Base-by-base conservation (phyloP, 2,329 filamentous ascomycete species). In the Nothomitra cinnamomea region DNA sequence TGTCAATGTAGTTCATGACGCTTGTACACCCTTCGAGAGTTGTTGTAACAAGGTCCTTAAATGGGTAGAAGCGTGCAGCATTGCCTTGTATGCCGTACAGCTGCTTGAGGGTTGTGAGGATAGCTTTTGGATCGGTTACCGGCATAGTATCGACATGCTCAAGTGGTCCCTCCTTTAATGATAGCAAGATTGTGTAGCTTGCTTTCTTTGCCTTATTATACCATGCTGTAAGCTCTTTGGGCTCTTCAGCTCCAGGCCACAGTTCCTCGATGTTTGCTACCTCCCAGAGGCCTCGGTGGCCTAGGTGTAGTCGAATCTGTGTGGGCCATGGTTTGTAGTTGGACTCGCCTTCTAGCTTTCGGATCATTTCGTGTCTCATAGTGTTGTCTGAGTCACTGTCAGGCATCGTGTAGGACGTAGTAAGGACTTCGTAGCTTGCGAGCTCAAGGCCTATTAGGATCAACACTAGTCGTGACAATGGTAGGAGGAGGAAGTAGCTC, bases 251-350 rank as follows among this genome's bases (percentile, higher is more conserved):
- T 15, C 15, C 40, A 6, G 40, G 40, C 2, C 40, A 19, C 7
- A 42, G 15, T 2, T 42, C 40, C 21, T 42, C 15, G 15, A 15
- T 19, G 15, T 42, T 42, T 19, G 40, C 40, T n/a, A 42, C 15
- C 15, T 42, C 15, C 40, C 40, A 42, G 15, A 42, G 40, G 2
- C 40, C 40, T n/a, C 15, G 7, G 15, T n/a, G 40, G 40, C 40
- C 40, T 42, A n/a, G 40, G 15, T 38, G 36, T 38, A 38, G 36
- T 10, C 36, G 36, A 12, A 38, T 38, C 2, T 38, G 36, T n/a
- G 22, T 50, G 28, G 22, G 28, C 47, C 47, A 50, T 8, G 47
- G 22, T 22, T 50, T 50, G 47, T 50, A 50, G 3, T 50, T 50
- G 7, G 13, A 13, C 3, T 50, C 22, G 8, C 47, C 47, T 22